Evolutionary conservation across 805 yeast genomes (phyloP), one percentile per base, ranked within the genome.

Genomic region (Kodamaea restingae): DNA sequence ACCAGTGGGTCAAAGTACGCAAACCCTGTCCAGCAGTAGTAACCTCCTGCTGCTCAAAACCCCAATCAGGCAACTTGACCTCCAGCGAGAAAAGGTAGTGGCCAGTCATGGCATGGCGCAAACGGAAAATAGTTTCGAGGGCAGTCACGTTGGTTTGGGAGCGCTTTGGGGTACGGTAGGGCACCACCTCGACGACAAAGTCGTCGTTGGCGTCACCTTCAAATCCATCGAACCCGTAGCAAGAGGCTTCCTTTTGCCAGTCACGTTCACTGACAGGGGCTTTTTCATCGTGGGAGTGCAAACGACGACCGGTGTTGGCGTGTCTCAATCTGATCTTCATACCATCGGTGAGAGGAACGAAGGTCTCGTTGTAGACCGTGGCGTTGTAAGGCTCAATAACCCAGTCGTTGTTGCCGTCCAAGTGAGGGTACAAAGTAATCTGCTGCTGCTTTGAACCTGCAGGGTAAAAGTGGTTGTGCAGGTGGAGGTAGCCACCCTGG

Each of bases 391-490:
- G 71, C 63, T 83, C 90, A 51, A 85, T 63, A 20, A 68, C 43
- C 88, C 91, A 85, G 45, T 76, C 70, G 62, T 85, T 85, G 65
- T 85, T 85, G 30, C 66, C 58, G 62, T 85, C 95, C 52, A 80
- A 61, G 58, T 84, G 91, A 35, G 90, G 90, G 55, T 85, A 85
- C 46, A 84, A 67, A 4, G 93, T 84, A 48, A 85, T 63, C 62
- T 85, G 95, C 61, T 85, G 95, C 62, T 85, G 95, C 54, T 82
- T 76, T 6, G 95, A 85, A 44, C 95, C 95, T 35, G 84, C 76
- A 53, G 81, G 85, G 52, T 81, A 84, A 49, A 68, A 63, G 52
- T 77, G 80, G 41, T 72, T 70, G 60, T 85, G 95, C n/a, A 91
- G 83, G 59, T 85, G 95, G 50, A 85, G 70, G 60, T 85, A 85